Evolutionary conservation across 768 basidiomycete species (phyloP).

Genomic region (Sarcodon aspratus): DNA sequence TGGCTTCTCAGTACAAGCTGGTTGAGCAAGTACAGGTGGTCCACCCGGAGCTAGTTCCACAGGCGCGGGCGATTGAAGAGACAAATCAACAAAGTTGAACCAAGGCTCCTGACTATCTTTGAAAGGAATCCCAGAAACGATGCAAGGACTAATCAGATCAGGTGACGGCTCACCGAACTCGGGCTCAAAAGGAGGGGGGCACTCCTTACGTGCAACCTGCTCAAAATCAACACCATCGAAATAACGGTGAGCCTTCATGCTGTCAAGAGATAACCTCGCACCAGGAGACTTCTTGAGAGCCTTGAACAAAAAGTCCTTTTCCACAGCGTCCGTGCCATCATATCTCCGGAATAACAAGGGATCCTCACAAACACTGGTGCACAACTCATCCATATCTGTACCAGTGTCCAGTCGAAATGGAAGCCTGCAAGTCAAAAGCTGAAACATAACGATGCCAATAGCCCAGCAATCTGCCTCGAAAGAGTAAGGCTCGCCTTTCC

Average conservation of each 20-base stretch:
- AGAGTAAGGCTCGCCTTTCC: conserved; percentile 29
- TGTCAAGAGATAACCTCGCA: neutral
- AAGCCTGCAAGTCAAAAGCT: conserved; percentile 10
- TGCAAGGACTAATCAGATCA: neutral
- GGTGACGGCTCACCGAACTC: neutral
- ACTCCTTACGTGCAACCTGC: neutral
- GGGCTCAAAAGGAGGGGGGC: neutral
- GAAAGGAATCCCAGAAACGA: neutral
- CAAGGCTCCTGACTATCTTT: neutral
- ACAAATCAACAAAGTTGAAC: neutral
- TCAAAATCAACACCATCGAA: neutral
- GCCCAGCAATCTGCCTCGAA: conserved; percentile 35
- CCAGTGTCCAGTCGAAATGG: neutral
- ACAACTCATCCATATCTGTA: neutral
- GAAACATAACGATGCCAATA: conserved; percentile 26
- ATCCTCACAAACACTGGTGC: neutral
- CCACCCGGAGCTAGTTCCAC: too few species aligned
- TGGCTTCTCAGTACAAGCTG: too few species aligned
- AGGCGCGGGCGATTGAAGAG: neutral
- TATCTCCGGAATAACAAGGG: neutral
- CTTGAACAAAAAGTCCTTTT: neutral
- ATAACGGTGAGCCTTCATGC: neutral
- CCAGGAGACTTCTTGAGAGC: neutral
- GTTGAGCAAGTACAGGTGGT: too few species aligned
- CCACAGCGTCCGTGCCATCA: neutral